Percentiles rank a stretch among this genome's conserved stretches.
These are phyloP conservation scores for Coniochaeta sp. DNA, from an alignment of 2,329 filamentous ascomycete genomes.

Conservation along the genomic window DNA sequence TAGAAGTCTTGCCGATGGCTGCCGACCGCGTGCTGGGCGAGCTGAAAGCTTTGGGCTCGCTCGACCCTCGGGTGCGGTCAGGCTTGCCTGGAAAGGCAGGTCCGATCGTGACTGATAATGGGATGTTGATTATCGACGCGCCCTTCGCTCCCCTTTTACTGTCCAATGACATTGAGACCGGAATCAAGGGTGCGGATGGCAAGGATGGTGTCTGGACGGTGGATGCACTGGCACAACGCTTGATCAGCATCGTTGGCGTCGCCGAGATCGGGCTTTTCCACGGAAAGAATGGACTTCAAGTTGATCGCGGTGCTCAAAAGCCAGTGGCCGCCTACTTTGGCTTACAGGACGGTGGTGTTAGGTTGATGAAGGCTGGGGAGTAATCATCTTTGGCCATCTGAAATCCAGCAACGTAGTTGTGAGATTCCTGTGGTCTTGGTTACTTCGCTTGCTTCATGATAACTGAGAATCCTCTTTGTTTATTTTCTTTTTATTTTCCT, in stretches of 20 bases:
- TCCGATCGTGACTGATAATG: slow-evolving; percentile 71
- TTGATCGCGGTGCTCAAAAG: slow-evolving; percentile 1
- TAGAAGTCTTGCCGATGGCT: slow-evolving; percentile 85
- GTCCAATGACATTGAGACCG: slow-evolving; percentile 31
- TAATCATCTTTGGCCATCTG: not conserved
- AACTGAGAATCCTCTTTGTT: not conserved
- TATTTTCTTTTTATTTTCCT: not conserved
- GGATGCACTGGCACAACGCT: slow-evolving; percentile 60
- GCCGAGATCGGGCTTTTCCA: slow-evolving; percentile 89
- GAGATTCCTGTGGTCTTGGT: not conserved
- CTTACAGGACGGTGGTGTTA: not conserved
- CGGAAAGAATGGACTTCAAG: slow-evolving; percentile 61
- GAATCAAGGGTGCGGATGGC: slow-evolving; percentile 39
- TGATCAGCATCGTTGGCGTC: slow-evolving; percentile 80
- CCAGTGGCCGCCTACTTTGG: slow-evolving; percentile 2
- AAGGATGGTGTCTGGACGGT: slow-evolving; percentile 73
- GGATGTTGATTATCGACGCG: slow-evolving; percentile 86
- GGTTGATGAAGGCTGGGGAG: not conserved
- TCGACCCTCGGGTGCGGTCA: slow-evolving; percentile 62
- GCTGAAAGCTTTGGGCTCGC: slow-evolving; percentile 65
- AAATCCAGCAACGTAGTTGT: too few species aligned
- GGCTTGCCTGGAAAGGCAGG: slow-evolving; percentile 72
- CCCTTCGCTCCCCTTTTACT: slow-evolving; percentile 72
- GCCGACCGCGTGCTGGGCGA: slow-evolving; percentile 69
- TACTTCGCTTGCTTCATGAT: not conserved